phyloP scores from a whole-genome alignment of 257 asterid genomes.

The Ligustrum vulgare region DNA sequence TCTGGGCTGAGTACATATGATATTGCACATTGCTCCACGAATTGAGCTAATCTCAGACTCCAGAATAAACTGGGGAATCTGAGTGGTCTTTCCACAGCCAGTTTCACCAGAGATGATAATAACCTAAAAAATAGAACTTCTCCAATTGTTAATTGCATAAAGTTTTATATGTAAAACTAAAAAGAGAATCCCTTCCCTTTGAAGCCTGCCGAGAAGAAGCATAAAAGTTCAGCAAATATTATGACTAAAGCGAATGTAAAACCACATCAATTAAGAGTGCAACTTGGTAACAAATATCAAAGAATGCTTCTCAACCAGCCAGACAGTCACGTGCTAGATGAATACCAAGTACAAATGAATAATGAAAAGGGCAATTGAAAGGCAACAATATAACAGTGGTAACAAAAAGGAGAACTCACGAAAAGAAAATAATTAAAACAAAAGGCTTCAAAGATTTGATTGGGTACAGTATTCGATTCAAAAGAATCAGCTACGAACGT shows the following conservation, averaged over 20 bases:
- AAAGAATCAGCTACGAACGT: not conserved
- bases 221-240: not conserved
- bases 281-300: not conserved
- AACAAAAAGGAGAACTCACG: not conserved
- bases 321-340: constrained; percentile 1
- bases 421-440: not conserved
- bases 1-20: constrained; percentile 93
- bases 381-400: not conserved
- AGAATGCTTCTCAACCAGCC: not conserved
- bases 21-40: constrained; percentile 78
- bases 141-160: constrained; percentile 24
- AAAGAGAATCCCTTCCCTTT: not conserved
- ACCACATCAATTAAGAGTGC: not conserved
- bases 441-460: not conserved
- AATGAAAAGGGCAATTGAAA: constrained; percentile 1
- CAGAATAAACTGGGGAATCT: constrained; percentile 87
- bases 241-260: not conserved
- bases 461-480: not conserved
- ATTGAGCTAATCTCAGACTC: constrained; percentile 71
- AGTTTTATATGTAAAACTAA: not conserved
- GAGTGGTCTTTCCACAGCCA: constrained; percentile 99
- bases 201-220: not conserved
- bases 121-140: constrained; percentile 47
- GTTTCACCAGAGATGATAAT: constrained; percentile 97
- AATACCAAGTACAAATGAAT: not conserved